Evolutionary conservation across 352 stramenopile genomes (phyloP), one percentile per base, ranked within the genome.

Genomic region (Phytophthora pinifolia): DNA sequence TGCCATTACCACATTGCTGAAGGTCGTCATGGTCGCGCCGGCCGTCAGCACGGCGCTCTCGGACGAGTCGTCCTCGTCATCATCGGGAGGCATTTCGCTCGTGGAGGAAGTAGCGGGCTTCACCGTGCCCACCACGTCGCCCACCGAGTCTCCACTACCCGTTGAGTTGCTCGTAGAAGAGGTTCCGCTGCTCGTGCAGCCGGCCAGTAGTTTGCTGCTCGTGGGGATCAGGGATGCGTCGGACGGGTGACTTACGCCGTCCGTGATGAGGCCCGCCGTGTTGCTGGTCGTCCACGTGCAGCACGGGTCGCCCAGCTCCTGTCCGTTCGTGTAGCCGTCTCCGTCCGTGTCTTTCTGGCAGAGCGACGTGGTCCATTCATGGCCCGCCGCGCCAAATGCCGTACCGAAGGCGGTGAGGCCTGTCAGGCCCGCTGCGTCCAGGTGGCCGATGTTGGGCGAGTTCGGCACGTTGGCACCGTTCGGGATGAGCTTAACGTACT

Each of bases 241-340:
- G 25, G 66, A 74, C 30, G 81, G 81, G 66, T 89, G 59, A 42
- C 74, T 85, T 20, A 89, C 67, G 34, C 81, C 81, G 6, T 78
- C 62, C 7, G 71, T 78, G 46, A 91, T 63, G n/a, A 91, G 65
- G 1, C 39, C 45, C 9, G 49, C 78, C 1, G 72, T 62, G 44
- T 67, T 77, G 25, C 65, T 68, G 15, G 65, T 36, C 29, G 65
- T 83, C 86, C 86, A 95, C 42, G 65, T 76, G 60, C 86, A 96
- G 69, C 86, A 92, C 12, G 84, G 82, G 43, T 96, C 86, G 27
- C 86, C 83, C 4, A 96, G 75, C 44, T 96, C 86, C 58, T 90
- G 70, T 32, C 86, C 86, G 58, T 96, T 96, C 12, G 77, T 91
- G 62, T 83, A 85, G 15, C 86, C 86, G 46, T 96, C 86, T 49